Percentiles rank a stretch among this genome's conserved stretches.
phyloP scores from a whole-genome alignment of 805 yeast species.

The Yamadazyma philogaea region DNA sequence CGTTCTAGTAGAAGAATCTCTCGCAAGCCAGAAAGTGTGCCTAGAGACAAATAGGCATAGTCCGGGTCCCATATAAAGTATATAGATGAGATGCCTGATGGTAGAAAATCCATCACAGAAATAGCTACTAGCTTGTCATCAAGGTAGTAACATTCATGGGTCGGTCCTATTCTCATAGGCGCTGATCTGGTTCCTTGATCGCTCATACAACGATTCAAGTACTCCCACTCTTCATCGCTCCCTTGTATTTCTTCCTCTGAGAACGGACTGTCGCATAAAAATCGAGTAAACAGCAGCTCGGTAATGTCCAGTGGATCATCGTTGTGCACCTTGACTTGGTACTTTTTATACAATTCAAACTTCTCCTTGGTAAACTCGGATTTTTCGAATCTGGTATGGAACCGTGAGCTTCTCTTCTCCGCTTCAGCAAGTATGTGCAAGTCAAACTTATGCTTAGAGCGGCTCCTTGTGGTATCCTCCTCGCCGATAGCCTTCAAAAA shows the following conservation, averaged over 20 bases:
- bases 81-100: slow-evolving; percentile 74
- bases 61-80: slow-evolving; percentile 90
- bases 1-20: slow-evolving; percentile 58
- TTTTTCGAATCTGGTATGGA: slow-evolving; percentile 50
- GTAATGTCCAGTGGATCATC: slow-evolving; percentile 51
- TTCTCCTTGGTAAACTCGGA: slow-evolving; percentile 55
- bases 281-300: slow-evolving; percentile 51
- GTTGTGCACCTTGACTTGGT: slow-evolving; percentile 69
- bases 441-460: slow-evolving; percentile 19
- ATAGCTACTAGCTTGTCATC: slow-evolving; percentile 66
- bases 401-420: slow-evolving; percentile 34
- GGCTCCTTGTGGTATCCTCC: slow-evolving; percentile 3
- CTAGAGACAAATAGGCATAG: slow-evolving; percentile 63
- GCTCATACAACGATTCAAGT: slow-evolving; percentile 38
- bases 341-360: slow-evolving; percentile 58
- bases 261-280: slow-evolving; percentile 71
- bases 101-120: slow-evolving; percentile 74
- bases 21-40: slow-evolving; percentile 71
- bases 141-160: slow-evolving; percentile 75
- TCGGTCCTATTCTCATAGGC: slow-evolving; percentile 63
- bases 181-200: slow-evolving; percentile 37
- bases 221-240: slow-evolving; percentile 33
- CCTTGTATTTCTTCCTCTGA: slow-evolving; percentile 23
- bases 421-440: slow-evolving; percentile 35
- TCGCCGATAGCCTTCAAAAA: slow-evolving; percentile 44